Conservation (phyloP, 2,329 filamentous ascomycete genomes). For the Fusarium pininemorale region DNA sequence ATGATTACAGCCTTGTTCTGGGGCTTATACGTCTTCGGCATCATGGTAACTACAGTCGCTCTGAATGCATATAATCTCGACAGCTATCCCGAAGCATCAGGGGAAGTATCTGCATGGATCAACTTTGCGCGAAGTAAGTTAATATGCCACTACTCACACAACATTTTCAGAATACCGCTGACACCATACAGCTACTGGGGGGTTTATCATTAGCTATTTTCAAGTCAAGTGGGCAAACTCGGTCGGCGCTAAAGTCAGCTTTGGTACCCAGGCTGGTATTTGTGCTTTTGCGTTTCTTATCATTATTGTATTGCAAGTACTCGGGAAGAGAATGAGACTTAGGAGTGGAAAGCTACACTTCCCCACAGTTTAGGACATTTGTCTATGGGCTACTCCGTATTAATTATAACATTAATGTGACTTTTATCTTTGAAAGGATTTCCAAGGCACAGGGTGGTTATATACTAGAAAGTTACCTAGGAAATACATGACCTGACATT, state of each 20-base stretch:
- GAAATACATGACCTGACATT: too few species aligned
- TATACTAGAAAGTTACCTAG: too few species aligned
- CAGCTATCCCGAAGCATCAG: not conserved
- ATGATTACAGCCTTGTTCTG: not conserved
- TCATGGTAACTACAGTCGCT: not conserved
- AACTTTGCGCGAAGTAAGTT: not conserved
- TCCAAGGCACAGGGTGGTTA: too few species aligned
- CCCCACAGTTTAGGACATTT: not conserved
- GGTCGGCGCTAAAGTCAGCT: not conserved
- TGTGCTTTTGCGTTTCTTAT: not conserved
- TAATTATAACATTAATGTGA: too few species aligned
- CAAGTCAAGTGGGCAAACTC: not conserved
- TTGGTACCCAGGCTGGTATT: not conserved
- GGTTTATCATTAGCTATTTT: not conserved
- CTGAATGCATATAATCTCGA: not conserved
- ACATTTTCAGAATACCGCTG: rapidly evolving
- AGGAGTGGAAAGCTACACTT: rapidly evolving
- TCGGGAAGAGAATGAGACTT: rapidly evolving
- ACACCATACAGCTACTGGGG: not conserved
- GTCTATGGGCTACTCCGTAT: too few species aligned
- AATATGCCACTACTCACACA: rapidly evolving
- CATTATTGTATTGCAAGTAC: rapidly evolving
- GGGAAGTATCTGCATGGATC: not conserved
- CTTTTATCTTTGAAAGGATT: too few species aligned
- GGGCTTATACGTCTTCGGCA: not conserved